Evolutionary conservation across 805 yeast genomes (phyloP), one percentile per base, ranked within the genome.

Genomic region (Scheffersomyces amazonensis): DNA sequence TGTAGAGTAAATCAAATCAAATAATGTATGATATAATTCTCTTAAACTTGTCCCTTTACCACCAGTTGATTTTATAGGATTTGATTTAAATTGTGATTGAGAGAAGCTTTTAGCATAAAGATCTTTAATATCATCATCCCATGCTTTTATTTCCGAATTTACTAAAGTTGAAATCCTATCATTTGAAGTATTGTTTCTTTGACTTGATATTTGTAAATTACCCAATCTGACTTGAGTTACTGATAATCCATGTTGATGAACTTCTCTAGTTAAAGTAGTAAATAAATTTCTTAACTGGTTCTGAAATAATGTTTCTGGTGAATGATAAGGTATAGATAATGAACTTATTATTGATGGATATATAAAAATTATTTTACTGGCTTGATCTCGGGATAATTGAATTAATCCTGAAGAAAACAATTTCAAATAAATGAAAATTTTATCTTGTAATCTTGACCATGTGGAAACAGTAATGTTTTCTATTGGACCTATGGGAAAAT

Each of bases 401-500:
- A 83, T 51, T 34, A 83, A 64, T 0, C 87, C 87, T 29, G 71
- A 71, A 3, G 76, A 64, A 23, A 83, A 59, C 19, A 83, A 54
- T 32, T 71, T 72, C 33, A 79, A 50, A 22, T 82, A 78, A 7
- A 75, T 58, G 21, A 71, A 49, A 2, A 78, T 46, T 36, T 78
- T 67, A 12, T 74, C 68, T 42, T 67, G 62, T 19, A 81, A 43
- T 16, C 66, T 61, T 2, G 64, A 65, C 87, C 87, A 79, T n/a
- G 75, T 67, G 10, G 64, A 59, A 11, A 69, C 54, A 9, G 74
- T 50, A n/a, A 78, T 60, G 32, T 75, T 66, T 47, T 83, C 87
- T 16, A 81, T 64, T 0, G 87, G 87, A 0, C 88, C 89, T 2
- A 78, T 58, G 3, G 87, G 85, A 58, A 76, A 81, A 49, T 71